phyloP scores from a whole-genome alignment of 2,329 filamentous ascomycete species.

The Harringtonia lauricola region DNA sequence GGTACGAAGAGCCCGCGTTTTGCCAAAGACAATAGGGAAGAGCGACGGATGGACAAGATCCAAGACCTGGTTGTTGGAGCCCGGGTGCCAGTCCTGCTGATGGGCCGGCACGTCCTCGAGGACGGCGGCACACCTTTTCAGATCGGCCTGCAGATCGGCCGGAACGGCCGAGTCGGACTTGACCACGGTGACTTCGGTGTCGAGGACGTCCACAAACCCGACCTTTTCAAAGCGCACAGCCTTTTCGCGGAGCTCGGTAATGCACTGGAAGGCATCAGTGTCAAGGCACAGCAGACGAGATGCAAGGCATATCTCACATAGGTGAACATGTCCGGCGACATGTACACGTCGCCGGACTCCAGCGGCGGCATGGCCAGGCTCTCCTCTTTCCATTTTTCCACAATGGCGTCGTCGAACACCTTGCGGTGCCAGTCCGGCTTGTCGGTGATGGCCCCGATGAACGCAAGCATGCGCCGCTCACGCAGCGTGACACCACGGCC shows the following conservation, averaged over 20 bases:
- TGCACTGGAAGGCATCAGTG: conserved; percentile 14
- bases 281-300: not conserved
- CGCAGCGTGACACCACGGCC: conserved; percentile 10
- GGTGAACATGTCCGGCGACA: conserved; percentile 10
- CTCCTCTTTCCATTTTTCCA: conserved; percentile 21
- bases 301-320: not conserved
- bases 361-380: conserved; percentile 7
- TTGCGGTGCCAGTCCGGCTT: conserved; percentile 25
- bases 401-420: conserved; percentile 21
- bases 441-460: conserved; percentile 25
- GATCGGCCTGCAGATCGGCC: conserved; percentile 14
- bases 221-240: conserved; percentile 29
- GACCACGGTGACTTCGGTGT: conserved; percentile 27
- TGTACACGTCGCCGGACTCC: conserved; percentile 6
- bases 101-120: conserved; percentile 31
- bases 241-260: conserved; percentile 39
- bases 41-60: conserved; percentile 50
- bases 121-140: conserved; percentile 25
- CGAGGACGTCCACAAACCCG: conserved; percentile 31
- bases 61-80: conserved; percentile 38
- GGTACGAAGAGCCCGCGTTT: conserved; percentile 18
- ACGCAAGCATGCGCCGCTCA: conserved; percentile 22
- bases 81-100: conserved; percentile 41
- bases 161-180: conserved; percentile 41
- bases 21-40: conserved; percentile 39